phyloP scores from a whole-genome alignment of 768 basidiomycete species.

The Boletus tylopilopsis region DNA sequence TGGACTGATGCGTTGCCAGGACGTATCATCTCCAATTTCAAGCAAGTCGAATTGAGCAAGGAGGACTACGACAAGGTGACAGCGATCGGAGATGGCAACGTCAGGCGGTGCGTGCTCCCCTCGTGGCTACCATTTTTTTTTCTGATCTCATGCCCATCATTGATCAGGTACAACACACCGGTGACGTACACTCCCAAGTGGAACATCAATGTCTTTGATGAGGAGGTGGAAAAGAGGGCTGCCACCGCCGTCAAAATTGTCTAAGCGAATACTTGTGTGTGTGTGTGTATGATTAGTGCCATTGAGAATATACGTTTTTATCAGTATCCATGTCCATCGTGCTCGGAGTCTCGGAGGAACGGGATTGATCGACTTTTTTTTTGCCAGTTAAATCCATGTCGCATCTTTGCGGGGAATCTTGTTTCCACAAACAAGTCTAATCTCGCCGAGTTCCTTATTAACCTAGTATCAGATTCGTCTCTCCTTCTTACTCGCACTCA shows the following conservation, averaged over 20 bases:
- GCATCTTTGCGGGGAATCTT: constrained; percentile 25
- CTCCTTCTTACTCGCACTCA: not conserved
- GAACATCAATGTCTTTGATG: constrained; percentile 71
- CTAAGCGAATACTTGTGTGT: constrained; percentile 8
- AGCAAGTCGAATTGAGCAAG: constrained; percentile 63
- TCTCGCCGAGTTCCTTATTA: not conserved
- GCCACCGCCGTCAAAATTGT: constrained; percentile 31
- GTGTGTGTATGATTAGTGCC: not conserved
- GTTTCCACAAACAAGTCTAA: constrained; percentile 11
- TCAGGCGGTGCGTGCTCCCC: constrained; percentile 27
- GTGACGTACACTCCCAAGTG: constrained; percentile 55
- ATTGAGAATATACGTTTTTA: not conserved
- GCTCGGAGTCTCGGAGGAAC: too few relatives aligned
- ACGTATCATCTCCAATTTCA: constrained; percentile 74
- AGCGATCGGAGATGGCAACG: constrained; percentile 37
- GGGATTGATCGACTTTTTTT: not conserved
- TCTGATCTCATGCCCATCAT: not conserved
- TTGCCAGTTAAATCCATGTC: not conserved
- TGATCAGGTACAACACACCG: constrained; percentile 59
- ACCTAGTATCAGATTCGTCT: too few relatives aligned
- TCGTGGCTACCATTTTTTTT: not conserved
- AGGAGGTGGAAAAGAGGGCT: constrained; percentile 49
- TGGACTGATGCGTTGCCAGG: constrained; percentile 26
- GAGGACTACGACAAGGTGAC: constrained; percentile 59
- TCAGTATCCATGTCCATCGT: too few relatives aligned